Percentiles rank a stretch among this genome's conserved stretches.
Evolutionary conservation across 345 rosid genomes (phyloP).

Genomic region (Populus nigra): DNA sequence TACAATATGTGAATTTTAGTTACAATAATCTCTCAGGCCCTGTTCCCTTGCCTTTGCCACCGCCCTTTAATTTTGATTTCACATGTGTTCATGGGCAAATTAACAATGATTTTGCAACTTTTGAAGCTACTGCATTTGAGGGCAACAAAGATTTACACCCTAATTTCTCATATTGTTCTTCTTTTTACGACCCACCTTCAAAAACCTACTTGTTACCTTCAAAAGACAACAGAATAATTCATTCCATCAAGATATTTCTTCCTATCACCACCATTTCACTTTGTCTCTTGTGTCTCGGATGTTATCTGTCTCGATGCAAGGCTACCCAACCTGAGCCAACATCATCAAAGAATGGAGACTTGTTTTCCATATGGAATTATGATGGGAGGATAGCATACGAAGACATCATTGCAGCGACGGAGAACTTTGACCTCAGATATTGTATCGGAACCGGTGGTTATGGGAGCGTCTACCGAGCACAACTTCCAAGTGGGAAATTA

Average conservation of each 20-base stretch:
- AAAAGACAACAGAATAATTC: neutral
- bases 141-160: neutral
- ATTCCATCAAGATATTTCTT: neutral
- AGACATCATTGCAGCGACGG: neutral
- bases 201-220: neutral
- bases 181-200: too few relatives aligned
- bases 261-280: neutral
- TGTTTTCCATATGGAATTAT: neutral
- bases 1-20: neutral
- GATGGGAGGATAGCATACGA: slow-evolving; percentile 1
- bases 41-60: neutral
- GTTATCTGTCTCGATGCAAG: neutral
- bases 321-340: neutral
- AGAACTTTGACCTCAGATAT: slow-evolving; percentile 4
- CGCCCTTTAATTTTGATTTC: neutral
- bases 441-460: neutral
- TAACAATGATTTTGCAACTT: neutral
- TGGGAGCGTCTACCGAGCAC: neutral
- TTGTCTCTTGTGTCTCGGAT: neutral
- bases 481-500: neutral
- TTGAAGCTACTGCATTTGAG: too few relatives aligned
- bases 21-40: neutral
- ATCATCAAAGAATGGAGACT: neutral
- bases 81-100: neutral
- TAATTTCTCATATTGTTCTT: neutral